A percentile compares a stretch with the other conserved stretches of the same genome.
These are phyloP conservation scores for Collybiopsis luxurians DNA, from an alignment of 768 basidiomycete genomes.

Conservation along the genomic window DNA sequence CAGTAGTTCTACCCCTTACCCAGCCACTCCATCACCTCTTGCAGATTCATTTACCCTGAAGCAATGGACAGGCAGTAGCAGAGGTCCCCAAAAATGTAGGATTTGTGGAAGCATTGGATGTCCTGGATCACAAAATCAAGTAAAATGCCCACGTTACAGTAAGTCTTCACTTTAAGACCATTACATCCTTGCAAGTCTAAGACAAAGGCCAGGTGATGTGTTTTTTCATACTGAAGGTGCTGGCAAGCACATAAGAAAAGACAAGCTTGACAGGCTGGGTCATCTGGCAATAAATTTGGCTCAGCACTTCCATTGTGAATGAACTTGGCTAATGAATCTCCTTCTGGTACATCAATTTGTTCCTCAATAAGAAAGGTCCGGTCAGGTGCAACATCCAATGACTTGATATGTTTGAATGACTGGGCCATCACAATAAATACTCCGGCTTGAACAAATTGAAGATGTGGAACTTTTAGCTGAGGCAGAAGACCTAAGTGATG, in stretches of 20 bases:
- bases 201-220: background rate
- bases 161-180: too few relatives aligned
- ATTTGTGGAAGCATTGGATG: background rate
- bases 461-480: background rate
- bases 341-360: background rate
- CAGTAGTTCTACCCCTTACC: background rate
- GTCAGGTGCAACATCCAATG: background rate
- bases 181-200: too few relatives aligned
- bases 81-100: background rate
- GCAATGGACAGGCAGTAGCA: background rate
- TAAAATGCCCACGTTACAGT: background rate
- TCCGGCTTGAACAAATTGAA: background rate
- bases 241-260: too few relatives aligned
- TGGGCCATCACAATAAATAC: background rate
- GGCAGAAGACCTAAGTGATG: background rate
- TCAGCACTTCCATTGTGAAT: slow-evolving; percentile 1
- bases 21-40: background rate
- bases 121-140: background rate
- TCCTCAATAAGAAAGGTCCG: slow-evolving; percentile 3
- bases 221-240: slow-evolving; percentile 1
- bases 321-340: background rate
- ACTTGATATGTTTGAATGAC: background rate
- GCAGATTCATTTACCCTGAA: background rate
- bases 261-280: too few relatives aligned
- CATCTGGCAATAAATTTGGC: background rate